Evolutionary conservation across 768 basidiomycete genomes (phyloP).

Genomic region (Sarcomyxa edulis): DNA sequence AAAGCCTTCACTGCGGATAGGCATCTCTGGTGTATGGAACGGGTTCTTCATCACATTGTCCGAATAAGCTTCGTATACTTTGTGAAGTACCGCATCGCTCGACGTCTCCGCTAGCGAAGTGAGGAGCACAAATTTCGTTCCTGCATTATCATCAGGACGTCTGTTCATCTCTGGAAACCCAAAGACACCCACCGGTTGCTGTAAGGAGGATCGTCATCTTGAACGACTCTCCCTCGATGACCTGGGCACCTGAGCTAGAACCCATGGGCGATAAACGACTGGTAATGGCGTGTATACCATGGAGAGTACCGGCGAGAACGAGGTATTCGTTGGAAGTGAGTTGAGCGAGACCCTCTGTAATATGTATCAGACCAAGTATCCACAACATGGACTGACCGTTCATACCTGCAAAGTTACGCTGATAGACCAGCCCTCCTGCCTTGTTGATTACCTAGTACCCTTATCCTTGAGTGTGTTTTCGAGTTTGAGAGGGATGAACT

Average conservation of each 20-base stretch:
- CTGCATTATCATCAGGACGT: constrained; percentile 31
- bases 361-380: constrained; percentile 3
- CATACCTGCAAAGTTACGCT: constrained; percentile 85
- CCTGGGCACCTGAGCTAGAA: constrained; percentile 80
- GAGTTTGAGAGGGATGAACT: constrained; percentile 3
- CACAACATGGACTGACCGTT: constrained; percentile 5
- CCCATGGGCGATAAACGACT: constrained; percentile 83
- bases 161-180: not conserved
- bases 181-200: constrained; percentile 62
- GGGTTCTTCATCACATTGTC: constrained; percentile 99
- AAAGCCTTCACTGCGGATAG: constrained; percentile 87
- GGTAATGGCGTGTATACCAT: constrained; percentile 98
- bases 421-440: constrained; percentile 94
- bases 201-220: constrained; percentile 91
- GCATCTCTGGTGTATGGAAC: constrained; percentile 99
- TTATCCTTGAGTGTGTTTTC: constrained; percentile 4
- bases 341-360: constrained; percentile 82
- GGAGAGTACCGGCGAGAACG: constrained; percentile 92
- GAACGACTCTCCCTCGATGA: constrained; percentile 95
- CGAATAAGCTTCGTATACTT: constrained; percentile 89
- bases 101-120: constrained; percentile 74
- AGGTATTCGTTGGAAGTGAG: constrained; percentile 93
- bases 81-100: constrained; percentile 68
- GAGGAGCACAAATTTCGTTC: constrained; percentile 92
- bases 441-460: constrained; percentile 85